phyloP scores from a whole-genome alignment of 1,139 yeast genomes.

The Yamadazyma aaseri region DNA sequence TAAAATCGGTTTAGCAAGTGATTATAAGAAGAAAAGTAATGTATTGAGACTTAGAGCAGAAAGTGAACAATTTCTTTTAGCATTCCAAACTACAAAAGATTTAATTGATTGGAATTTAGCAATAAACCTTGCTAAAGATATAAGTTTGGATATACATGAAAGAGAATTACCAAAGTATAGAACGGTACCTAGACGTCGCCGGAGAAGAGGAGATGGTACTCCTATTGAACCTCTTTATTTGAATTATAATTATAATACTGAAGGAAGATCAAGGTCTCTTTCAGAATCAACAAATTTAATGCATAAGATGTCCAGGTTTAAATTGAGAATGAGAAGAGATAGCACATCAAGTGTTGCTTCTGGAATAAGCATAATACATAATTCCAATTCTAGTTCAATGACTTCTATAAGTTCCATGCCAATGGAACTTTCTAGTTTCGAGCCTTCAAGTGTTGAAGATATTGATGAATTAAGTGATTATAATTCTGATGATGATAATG shows the following conservation, averaged over 20 bases:
- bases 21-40: slow-evolving; percentile 58
- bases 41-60: slow-evolving; percentile 65
- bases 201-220: slow-evolving; percentile 22
- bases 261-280: slow-evolving; percentile 15
- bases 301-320: slow-evolving; percentile 14
- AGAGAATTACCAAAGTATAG: slow-evolving; percentile 67
- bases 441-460: slow-evolving; percentile 14
- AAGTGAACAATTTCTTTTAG: slow-evolving; percentile 63
- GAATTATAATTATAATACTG: slow-evolving; percentile 2
- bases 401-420: slow-evolving; percentile 9
- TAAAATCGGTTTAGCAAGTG: slow-evolving; percentile 67
- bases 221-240: slow-evolving; percentile 7
- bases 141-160: slow-evolving; percentile 57
- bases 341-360: slow-evolving; percentile 8
- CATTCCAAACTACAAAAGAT: slow-evolving; percentile 53
- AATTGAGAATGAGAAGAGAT: slow-evolving; percentile 14
- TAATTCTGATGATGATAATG: slow-evolving; percentile 40
- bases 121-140: slow-evolving; percentile 59
- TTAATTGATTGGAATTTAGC: slow-evolving; percentile 67
- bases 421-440: slow-evolving; percentile 7
- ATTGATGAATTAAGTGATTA: slow-evolving; percentile 31
- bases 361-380: not conserved
- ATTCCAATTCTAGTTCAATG: slow-evolving; percentile 9
- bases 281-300: slow-evolving; percentile 18
- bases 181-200: slow-evolving; percentile 71